Evolutionary conservation across 2,329 filamentous ascomycete species (phyloP), one percentile per base, ranked within the genome.

Genomic region (Ceratocystis ficicola): DNA sequence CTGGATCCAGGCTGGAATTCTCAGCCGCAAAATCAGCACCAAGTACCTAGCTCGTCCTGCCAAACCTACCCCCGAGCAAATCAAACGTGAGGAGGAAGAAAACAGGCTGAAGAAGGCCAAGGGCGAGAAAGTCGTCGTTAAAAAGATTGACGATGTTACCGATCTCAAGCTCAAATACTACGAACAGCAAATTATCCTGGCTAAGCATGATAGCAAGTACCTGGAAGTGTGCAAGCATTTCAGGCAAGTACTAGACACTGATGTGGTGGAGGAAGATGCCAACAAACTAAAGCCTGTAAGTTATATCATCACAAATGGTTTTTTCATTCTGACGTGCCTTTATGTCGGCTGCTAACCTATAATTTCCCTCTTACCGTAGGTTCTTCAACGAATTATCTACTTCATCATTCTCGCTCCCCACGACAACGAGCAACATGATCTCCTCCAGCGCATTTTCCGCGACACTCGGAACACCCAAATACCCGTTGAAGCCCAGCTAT

Each of bases 161-260:
- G 94, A 97, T 74, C 79, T 99, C 70, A 99, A 99, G 82, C 82
- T 99, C 71, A 86, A 85, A 70, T 99, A 91, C 79, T 99, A 96
- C 77, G 92, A 96, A 78, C 94, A 97, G 75, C 94, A 99, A 78
- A 95, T 99, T 73, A 88, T 86, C 60, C 81, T 99, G 64, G 90
- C 94, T 66, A 97, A 96, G 82, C 92, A 99, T 72, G 94, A 99
- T 70, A 86, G 91, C 79, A 96, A 96, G 77, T 99, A 99, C 73
- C 85, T 99, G 44, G 93, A 97, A 69, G 93, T 87, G 44, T 99
- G 94, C 86, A 99, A 99, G 78, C 86, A 99, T 78, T 99, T 97
- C 79, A 84, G 94, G 74, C 92, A 97, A 75, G 93, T 99, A 3
- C 78, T 99, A 68, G 93, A 99, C 74, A 99, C 95, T 0, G 91